Percentiles rank a stretch among this genome's conserved stretches.
These are phyloP conservation scores for Podospora pseudopauciseta DNA, from an alignment of 495 filamentous ascomycete species.

Conservation along the genomic window DNA sequence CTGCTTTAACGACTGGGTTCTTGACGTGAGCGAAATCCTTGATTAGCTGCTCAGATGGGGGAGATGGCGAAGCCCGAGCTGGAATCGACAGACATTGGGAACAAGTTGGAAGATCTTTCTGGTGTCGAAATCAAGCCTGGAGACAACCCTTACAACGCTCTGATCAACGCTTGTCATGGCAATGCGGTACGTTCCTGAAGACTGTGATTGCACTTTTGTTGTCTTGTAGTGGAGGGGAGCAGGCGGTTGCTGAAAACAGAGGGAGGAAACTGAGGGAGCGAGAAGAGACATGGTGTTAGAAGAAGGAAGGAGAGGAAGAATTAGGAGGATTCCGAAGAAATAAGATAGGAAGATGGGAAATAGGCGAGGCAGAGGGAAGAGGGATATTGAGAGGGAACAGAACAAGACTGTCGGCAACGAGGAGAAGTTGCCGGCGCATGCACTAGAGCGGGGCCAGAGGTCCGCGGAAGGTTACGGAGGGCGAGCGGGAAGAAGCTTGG, in stretches of 20 bases:
- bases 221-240: background rate
- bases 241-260: too few species aligned
- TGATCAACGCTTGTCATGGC: constrained; percentile 60
- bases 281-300: too few species aligned
- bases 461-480: too few species aligned
- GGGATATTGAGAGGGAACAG: background rate
- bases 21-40: background rate
- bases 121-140: constrained; percentile 45
- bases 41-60: background rate
- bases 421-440: background rate
- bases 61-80: constrained; percentile 33
- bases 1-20: background rate
- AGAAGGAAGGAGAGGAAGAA: background rate
- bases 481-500: background rate
- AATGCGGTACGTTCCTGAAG: constrained; percentile 50
- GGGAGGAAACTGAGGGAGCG: too few species aligned
- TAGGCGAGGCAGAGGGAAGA: background rate
- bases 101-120: constrained; percentile 57
- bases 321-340: background rate
- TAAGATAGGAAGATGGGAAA: background rate
- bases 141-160: constrained; percentile 71
- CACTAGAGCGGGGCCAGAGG: background rate
- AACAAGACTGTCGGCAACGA: background rate
- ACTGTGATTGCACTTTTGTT: background rate
- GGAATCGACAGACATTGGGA: constrained; percentile 43